phyloP scores from a whole-genome alignment of 176 grass and related monocot genomes.

The Panicum miliaceum region DNA sequence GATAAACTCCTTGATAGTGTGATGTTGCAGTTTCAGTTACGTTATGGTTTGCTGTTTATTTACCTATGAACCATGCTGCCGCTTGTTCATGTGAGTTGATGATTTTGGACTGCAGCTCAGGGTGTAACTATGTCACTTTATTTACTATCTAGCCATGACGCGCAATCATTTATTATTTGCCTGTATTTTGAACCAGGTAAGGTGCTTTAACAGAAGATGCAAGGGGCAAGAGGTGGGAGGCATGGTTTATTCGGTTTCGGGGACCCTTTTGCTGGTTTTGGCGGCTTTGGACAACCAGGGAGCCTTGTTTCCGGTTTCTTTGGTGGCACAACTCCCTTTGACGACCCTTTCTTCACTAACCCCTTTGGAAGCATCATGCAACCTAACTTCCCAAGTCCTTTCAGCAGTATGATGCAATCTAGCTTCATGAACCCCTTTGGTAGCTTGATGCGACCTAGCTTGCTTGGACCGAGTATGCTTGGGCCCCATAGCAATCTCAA shows the following conservation, averaged over 20 bases:
- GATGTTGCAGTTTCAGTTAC: neutral
- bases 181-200: slow-evolving; percentile 2
- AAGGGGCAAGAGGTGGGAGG: slow-evolving; percentile 52
- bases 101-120: neutral
- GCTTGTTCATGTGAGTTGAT: neutral
- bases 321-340: slow-evolving; percentile 60
- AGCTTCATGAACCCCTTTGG: slow-evolving; percentile 62
- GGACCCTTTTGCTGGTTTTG: slow-evolving; percentile 51
- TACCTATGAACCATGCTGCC: neutral
- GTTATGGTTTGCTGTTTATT: neutral
- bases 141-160: neutral
- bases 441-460: slow-evolving; percentile 55
- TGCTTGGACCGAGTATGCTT: slow-evolving; percentile 53
- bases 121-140: neutral
- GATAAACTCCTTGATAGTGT: neutral
- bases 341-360: slow-evolving; percentile 70
- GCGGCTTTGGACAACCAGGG: slow-evolving; percentile 45
- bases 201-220: slow-evolving; percentile 47
- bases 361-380: slow-evolving; percentile 65
- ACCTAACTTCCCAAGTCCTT: slow-evolving; percentile 49
- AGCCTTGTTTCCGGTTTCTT: slow-evolving; percentile 62
- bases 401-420: slow-evolving; percentile 53
- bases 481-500: neutral
- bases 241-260: slow-evolving; percentile 58
- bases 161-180: neutral